A percentile compares a stretch with the other conserved stretches of the same genome.
Conservation (phyloP, 2,329 filamentous ascomycete species). For the Curvularia spicifera region DNA sequence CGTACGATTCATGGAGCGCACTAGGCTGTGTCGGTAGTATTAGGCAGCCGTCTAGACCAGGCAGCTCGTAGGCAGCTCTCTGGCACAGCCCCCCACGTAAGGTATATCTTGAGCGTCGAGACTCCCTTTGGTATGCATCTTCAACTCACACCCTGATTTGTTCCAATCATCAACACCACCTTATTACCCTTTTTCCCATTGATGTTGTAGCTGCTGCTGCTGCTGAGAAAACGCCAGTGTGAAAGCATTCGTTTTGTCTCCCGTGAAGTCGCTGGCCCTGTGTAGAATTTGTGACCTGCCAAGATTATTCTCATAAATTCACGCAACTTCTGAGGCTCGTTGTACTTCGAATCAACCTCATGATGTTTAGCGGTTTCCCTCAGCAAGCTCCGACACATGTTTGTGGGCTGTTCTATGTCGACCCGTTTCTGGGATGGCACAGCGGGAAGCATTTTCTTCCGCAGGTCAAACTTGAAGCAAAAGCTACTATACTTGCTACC, state of each 20-base stretch:
- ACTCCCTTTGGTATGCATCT: neutral
- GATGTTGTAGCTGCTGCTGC: neutral
- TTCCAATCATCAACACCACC: neutral
- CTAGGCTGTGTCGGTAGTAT: conserved; percentile 14
- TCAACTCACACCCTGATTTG: neutral
- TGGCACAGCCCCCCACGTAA: conserved; percentile 14
- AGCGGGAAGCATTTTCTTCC: conserved; percentile 57
- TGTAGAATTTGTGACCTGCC: conserved; percentile 3
- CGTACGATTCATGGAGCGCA: conserved; percentile 2
- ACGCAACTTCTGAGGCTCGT: neutral
- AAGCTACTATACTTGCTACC: conserved; percentile 66
- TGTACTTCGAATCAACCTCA: neutral
- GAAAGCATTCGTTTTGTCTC: neutral
- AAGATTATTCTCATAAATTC: conserved; percentile 5
- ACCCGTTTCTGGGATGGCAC: conserved; percentile 2
- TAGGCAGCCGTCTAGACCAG: conserved; percentile 18
- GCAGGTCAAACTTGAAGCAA: conserved; percentile 62
- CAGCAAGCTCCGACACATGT: conserved; percentile 9
- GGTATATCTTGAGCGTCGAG: neutral
- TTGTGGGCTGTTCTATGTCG: conserved; percentile 43
- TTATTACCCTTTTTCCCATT: neutral
- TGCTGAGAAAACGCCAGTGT: neutral
- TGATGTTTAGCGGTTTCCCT: neutral
- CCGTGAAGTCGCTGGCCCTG: neutral
- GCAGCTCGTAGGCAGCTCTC: conserved; percentile 9